phyloP scores from a whole-genome alignment of 2,329 filamentous ascomycete species.

The Ascochyta rabiei region DNA sequence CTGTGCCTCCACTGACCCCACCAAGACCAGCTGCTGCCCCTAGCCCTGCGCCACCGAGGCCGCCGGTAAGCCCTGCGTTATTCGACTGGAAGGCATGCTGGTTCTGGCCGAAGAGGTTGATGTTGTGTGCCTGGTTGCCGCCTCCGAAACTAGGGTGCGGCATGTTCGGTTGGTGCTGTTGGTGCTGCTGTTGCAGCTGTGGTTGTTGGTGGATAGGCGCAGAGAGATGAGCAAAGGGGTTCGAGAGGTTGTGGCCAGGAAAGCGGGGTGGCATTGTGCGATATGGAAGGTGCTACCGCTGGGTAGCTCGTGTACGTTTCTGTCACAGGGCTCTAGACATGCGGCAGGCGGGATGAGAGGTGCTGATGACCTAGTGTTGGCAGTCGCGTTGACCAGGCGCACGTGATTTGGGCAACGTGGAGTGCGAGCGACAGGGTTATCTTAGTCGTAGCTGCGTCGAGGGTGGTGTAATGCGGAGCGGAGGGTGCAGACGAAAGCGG shows the following conservation, averaged over 20 bases:
- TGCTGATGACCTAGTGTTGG: not conserved
- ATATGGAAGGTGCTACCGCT: constrained; percentile 26
- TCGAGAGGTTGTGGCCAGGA: constrained; percentile 62
- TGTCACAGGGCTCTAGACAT: constrained; percentile 6
- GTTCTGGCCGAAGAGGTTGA: constrained; percentile 58
- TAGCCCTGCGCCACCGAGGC: constrained; percentile 61
- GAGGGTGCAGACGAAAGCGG: constrained; percentile 4
- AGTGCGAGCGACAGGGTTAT: not conserved
- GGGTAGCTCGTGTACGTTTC: constrained; percentile 21
- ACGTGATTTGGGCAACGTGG: not conserved
- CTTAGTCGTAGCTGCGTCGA: not conserved
- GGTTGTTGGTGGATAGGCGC: constrained; percentile 57
- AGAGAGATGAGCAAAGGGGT: constrained; percentile 62
- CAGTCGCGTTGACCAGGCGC: not conserved
- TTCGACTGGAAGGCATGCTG: constrained; percentile 54
- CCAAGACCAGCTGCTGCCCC: constrained; percentile 62
- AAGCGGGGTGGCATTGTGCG: constrained; percentile 65
- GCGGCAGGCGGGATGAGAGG: not conserved
- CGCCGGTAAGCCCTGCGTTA: constrained; percentile 59
- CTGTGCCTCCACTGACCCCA: constrained; percentile 61
- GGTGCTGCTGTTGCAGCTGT: constrained; percentile 51
- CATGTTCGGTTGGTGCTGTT: constrained; percentile 52
- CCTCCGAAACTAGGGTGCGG: constrained; percentile 71
- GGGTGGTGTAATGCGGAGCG: constrained; percentile 5
- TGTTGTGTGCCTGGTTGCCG: constrained; percentile 64